Base-by-base conservation (phyloP, 495 filamentous ascomycete genomes). In the Acidiella bohemica region DNA sequence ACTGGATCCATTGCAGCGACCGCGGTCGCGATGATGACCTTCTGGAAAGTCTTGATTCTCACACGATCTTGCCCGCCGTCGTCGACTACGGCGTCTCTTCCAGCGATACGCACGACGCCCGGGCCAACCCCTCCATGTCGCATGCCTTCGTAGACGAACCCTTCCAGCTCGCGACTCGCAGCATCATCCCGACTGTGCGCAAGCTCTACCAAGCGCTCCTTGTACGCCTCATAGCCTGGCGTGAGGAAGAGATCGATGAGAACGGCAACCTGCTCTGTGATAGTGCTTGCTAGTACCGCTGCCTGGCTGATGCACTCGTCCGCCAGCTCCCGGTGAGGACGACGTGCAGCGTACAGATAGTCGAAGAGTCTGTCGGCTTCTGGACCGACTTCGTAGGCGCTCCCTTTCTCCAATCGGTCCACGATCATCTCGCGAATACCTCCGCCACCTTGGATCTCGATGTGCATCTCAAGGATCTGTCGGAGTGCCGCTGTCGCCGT, bases 331-430 rank as follows among this genome's bases (percentile, higher is more conserved):
- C 44, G 50, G 17, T 44, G 47, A 2, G 47, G 44, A 5, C 48
- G 28, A 30, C 46, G 41, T 12, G 47, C 36, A 17, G 38, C 47
- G 32, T 27, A 28, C 18, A 56, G 44, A 4, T 40, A 46, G 16
- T 56, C 36, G 39, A 61, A 65, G 10, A 65, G 31, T 12, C 61
- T 47, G 23, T 59, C 56, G n/a, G 56, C 56, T 16, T 39, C 33
- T 4, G 59, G 56, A 5, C 51, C 46, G 24, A 62, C 61, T 46
- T 65, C 58, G 46, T 60, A 65, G 5, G 59, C 58, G n/a, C 42
- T 53, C 19, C 44, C 50, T 26, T 53, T 51, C 9, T 44, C 50
- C 6, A 56, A 19, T 33, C 41, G 50, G 38, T 56, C 53, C 13
- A 46, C 47, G 13, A 53, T 39, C 14, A 4, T 21, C 28, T 56